Percentiles rank a stretch among this genome's conserved stretches.
Conservation (phyloP, 2,329 filamentous ascomycete species). For the Lachnellula arida region DNA sequence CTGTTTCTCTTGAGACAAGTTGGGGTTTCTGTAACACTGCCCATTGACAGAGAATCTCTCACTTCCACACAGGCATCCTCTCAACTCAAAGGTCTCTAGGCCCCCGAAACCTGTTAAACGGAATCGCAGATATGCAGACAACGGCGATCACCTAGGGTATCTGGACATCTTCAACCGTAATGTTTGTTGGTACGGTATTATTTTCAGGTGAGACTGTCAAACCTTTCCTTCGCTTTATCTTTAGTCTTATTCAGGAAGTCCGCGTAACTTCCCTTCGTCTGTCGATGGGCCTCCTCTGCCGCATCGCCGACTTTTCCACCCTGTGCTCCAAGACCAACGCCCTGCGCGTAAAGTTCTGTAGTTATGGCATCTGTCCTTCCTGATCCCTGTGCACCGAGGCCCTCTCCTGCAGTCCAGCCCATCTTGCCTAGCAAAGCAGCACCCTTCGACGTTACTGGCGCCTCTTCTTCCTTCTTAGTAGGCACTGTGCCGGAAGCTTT, state of each 20-base stretch:
- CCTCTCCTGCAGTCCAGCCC: constrained; percentile 63
- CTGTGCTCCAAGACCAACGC: constrained; percentile 65
- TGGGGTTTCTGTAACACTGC: too few species aligned
- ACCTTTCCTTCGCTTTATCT: constrained; percentile 63
- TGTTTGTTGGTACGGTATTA: neutral
- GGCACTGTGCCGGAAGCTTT: constrained; percentile 22
- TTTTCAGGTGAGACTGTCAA: constrained; percentile 47
- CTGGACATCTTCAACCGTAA: neutral
- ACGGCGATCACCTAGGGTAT: neutral
- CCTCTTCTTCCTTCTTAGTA: constrained; percentile 35
- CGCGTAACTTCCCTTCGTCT: constrained; percentile 55
- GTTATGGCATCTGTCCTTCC: constrained; percentile 61
- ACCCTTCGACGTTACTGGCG: constrained; percentile 52
- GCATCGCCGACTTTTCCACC: constrained; percentile 68
- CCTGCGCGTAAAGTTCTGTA: constrained; percentile 60
- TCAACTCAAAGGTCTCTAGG: too few species aligned
- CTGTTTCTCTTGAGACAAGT: too few species aligned
- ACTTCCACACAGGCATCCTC: too few species aligned
- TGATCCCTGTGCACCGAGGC: constrained; percentile 58
- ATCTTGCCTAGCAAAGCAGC: constrained; percentile 66
- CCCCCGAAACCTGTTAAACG: neutral
- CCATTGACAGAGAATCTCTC: too few species aligned
- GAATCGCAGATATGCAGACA: neutral
- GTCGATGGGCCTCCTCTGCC: constrained; percentile 55
- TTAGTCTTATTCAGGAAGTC: constrained; percentile 61